Evolutionary conservation across 202 grass and related monocot species (phyloP), one percentile per base, ranked within the genome.

Genomic region (Setaria viridis): DNA sequence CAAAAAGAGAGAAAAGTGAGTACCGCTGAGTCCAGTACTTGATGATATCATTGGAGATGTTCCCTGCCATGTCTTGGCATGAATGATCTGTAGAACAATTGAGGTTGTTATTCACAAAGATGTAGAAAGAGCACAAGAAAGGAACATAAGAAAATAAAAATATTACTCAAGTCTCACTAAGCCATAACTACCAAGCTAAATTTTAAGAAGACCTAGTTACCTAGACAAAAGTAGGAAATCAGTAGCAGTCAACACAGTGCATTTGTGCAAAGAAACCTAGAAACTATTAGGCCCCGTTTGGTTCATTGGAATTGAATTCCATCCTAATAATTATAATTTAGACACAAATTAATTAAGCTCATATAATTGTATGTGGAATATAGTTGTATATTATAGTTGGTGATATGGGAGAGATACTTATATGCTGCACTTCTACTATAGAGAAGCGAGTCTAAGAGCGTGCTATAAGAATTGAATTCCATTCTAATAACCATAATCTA

Each of bases 11-110:
- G 87, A 96, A 99, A 79, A 95, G 90, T 50, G 68, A 84, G 64
- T 95, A 99, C 34, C 96, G 91, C 82, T 99, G 96, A 77, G 67
- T 79, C 96, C 93, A 96, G 71, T 99, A 96, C 85, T 99, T 99
- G 59, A 47, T 43, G 64, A 95, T 94, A 78, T 84, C 89, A 86
- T 17, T 85, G 21, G 85, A 86, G 72, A 85, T 75, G 57, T 84
- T 62, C 34, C 50, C 91, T 72, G 64, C 39, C 65, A 86, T 62
- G 56, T 85, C 91, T 80, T 82, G 82, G 76, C 79, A 78, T 83
- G 83, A 80, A 83, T 87, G 88, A 65, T 82, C 96, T 99, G 84
- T 57, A 73, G n/a, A 80, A 76, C 12, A 32, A 77, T 82, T 80
- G 25, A 81, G 71, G 46, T 35, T 20, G 11, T 74, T 69, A 70